Base-by-base conservation (phyloP, 2,329 filamentous ascomycete genomes). In the Aspergillus quadrilineatus region DNA sequence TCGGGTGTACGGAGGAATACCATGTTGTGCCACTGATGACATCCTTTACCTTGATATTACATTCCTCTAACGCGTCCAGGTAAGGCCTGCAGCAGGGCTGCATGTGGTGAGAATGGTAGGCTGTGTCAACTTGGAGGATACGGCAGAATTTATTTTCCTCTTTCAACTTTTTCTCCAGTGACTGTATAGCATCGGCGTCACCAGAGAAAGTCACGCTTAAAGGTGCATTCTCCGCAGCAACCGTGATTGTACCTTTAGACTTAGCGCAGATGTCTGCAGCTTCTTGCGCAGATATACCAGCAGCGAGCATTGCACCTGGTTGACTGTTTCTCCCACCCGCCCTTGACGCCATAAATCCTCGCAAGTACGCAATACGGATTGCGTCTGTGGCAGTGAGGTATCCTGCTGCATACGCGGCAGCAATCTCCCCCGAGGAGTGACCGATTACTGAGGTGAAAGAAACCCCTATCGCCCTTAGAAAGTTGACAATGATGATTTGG, bases 291-390 rank as follows among this genome's bases (percentile, higher is more conserved):
- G 30, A 48, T 4, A 17, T 29, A 7, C 26, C 43, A 3, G 26
- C 34, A 12, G 36, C 51, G 6, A 50, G 39, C 17, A 55, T 42
- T 26, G 30, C 41, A 37, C 41, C 4, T 42, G 34, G 9, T 32
- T 43, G 2, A 15, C 44, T 4, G n/a, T 28, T 8, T 32, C 47
- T 9, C 32, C 41, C 4, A 28, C 53, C 4, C 8, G 60, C 64
- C 6, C 62, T 48, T 2, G 51, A 54, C 15, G 67, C 61, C 50
- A 65, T 60, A 1, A 73, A 50, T 1, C 39, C 39, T 6, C 39
- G 39, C 6, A 22, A 26, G 6, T 42, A 42, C 7, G 39, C 39
- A 8, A 26, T 26, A 1, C 7, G 7, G 5, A 42, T 42, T 4
- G 39, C 39, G 6, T 17, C 39, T 8, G n/a, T 8, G 6, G 15